Evolutionary conservation across 371 early-diverging fungal species (phyloP), one percentile per base, ranked within the genome.

Genomic region (Syncephalis plumigaleata): DNA sequence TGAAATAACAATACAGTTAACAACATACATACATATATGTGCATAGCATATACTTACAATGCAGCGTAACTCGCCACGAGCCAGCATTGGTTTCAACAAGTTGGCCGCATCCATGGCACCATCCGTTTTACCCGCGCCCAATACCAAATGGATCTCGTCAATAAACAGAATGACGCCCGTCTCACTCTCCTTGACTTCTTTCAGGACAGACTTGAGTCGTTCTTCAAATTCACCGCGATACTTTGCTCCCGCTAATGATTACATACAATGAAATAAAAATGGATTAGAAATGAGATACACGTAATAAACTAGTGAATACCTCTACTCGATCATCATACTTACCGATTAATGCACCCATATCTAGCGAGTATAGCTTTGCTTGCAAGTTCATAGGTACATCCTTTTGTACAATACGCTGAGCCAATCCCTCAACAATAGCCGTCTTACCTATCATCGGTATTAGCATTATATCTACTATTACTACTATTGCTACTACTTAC

Each of bases 211-310:
- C 71, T 98, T 98, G 42, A 99, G 73, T 21, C 98, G 84, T 59
- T 97, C 97, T 64, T 99, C 99, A 56, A 98, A 99, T 67, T 98
- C 96, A 56, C 98, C 98, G 49, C 91, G 84, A 63, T 86, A 90
- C 57, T 89, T 87, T 26, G 91, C 75, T 42, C 91, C 90, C 3
- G 86, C 87, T 31, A 31, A 11, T 4, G 11, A 7, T 31, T 31
- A 31, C n/a, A 36, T 67, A 45, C 5, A 27, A 20, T 25, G 24
- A 26, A 39, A 37, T 23, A 55, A 46, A 21, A 20, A 43, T 2
- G 21, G 2, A 5, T 17, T 22, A 18, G 15, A 27, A 27, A 26
- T 27, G n/a, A 44, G 15, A 5, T n/a, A 43, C n/a, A 20, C 7
- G 9, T 17, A 39, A 11, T 16, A 56, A 46, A 36, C 2, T n/a